Evolutionary conservation across 495 filamentous ascomycete species (phyloP), one percentile per base, ranked within the genome.

Genomic region (Podospora anserina): DNA sequence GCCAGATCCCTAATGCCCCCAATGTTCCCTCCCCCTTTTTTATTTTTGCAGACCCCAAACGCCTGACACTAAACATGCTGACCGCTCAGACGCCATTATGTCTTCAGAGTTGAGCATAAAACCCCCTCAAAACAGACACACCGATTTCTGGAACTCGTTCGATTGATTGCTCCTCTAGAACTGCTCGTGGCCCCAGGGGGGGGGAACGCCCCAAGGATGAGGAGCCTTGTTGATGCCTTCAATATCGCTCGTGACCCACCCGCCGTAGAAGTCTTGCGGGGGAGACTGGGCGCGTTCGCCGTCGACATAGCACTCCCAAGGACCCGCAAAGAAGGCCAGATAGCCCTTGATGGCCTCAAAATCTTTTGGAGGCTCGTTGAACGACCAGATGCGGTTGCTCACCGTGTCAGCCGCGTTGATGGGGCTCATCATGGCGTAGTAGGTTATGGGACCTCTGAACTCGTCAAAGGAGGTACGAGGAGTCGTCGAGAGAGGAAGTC

Each of bases 261-360:
- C 85, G 56, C 84, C 86, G 72, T 87, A 87, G 68, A 85, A 88
- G 70, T 87, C 86, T 32, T 86, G 84, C 28, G 82, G 84, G 75
- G 87, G 86, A 30, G 85, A 70, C 73, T 81, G 77, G 32, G 86
- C 86, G 62, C 80, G 77, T 76, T 88, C 86, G n/a, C 85, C 86
- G 77, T 88, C 85, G 16, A 87, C 86, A 70, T 75, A 87, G 72
- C 86, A 88, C 55, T 86, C 82, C 86, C 86, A 87, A 16, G 86
- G 86, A 5, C 81, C 83, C 15, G 77, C 82, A 71, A 84, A 87
- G 66, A 88, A 84, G 63, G 77, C 78, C 34, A 88, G 70, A 67
- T 82, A 83, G 26, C 82, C 83, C 71, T 81, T 83, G 61, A 88
- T 79, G 23, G 71, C 70, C 65, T 80, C 77, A 70, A 84, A 88